Percentiles rank a stretch among this genome's conserved stretches.
These are phyloP conservation scores for Pseudozyma tsukubaensis DNA, from an alignment of 1,284 basidiomycete genomes.

Conservation along the genomic window DNA sequence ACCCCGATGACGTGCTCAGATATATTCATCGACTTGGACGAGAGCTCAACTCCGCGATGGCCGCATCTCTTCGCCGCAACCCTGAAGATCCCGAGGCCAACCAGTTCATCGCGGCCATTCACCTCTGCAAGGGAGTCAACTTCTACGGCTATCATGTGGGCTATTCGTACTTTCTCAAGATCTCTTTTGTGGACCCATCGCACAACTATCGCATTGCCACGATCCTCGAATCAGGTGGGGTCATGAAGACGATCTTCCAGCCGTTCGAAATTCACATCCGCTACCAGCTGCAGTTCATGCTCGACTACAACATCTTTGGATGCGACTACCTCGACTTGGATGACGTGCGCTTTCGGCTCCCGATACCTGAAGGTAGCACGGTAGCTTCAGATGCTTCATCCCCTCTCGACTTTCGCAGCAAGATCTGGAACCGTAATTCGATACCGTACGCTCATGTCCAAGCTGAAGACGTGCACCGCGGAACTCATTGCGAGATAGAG, in stretches of 20 bases:
- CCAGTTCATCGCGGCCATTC: conserved; percentile 71
- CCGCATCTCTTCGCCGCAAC: conserved; percentile 50
- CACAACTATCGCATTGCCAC: conserved; percentile 57
- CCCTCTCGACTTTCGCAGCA: conserved; percentile 23
- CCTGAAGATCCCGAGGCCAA: conserved; percentile 37
- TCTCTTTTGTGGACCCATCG: conserved; percentile 76
- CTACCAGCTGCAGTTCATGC: conserved; percentile 91
- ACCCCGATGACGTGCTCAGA: conserved; percentile 73
- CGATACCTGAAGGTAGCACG: conserved; percentile 69
- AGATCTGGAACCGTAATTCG: conserved; percentile 44
- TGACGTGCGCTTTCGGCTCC: conserved; percentile 72
- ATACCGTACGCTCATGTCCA: conserved; percentile 42
- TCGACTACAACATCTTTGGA: conserved; percentile 93
- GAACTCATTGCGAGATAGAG: conserved; percentile 82
- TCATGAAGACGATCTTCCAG: conserved; percentile 76
- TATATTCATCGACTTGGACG: conserved; percentile 77
- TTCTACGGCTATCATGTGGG: conserved; percentile 95
- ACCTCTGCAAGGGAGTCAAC: conserved; percentile 91
- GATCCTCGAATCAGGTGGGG: conserved; percentile 59
- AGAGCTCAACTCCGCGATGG: conserved; percentile 75
- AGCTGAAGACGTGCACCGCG: conserved; percentile 56
- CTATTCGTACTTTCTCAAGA: conserved; percentile 89
- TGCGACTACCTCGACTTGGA: conserved; percentile 85
- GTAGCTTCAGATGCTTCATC: conserved; percentile 23
- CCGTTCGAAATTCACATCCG: conserved; percentile 84